Conservation (phyloP, 2,329 filamentous ascomycete species). For the Aspergillus sp. region DNA sequence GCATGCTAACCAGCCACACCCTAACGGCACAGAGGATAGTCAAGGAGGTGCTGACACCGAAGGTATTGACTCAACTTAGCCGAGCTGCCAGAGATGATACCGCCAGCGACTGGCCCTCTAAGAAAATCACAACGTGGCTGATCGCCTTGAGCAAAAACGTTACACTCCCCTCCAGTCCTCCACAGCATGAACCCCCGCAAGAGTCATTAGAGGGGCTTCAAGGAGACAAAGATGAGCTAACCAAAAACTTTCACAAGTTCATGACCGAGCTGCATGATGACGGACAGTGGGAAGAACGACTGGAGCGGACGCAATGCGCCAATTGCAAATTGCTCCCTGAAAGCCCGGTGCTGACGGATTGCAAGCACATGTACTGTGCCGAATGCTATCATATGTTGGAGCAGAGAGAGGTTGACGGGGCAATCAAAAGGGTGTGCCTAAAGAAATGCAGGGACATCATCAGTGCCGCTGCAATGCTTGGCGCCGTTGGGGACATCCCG, state of each 20-base stretch:
- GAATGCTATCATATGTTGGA: slow-evolving; percentile 40
- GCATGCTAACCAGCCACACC: slow-evolving; percentile 52
- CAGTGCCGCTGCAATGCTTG: slow-evolving; percentile 12
- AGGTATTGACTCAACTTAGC: slow-evolving; percentile 48
- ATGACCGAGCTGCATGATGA: slow-evolving; percentile 34
- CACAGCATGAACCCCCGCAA: neutral
- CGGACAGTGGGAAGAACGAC: slow-evolving; percentile 36
- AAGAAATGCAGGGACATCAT: slow-evolving; percentile 14
- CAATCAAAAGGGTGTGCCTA: slow-evolving; percentile 25
- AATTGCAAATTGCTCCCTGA: slow-evolving; percentile 43
- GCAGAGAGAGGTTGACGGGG: slow-evolving; percentile 19
- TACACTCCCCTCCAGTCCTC: neutral
- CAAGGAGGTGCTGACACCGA: slow-evolving; percentile 43
- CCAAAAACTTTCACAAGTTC: slow-evolving; percentile 41
- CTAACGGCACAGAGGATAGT: slow-evolving; percentile 50
- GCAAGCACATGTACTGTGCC: slow-evolving; percentile 57
- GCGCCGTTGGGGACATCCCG: slow-evolving; percentile 6
- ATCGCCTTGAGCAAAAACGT: slow-evolving; percentile 16
- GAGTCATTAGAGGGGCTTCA: neutral
- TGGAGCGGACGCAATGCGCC: slow-evolving; percentile 38
- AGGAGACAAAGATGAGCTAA: slow-evolving; percentile 13
- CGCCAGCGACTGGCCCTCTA: slow-evolving; percentile 12
- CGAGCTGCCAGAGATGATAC: slow-evolving; percentile 26
- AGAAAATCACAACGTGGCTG: slow-evolving; percentile 29
- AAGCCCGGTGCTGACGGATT: slow-evolving; percentile 48